Evolutionary conservation across 2,329 filamentous ascomycete genomes (phyloP), one percentile per base, ranked within the genome.

Genomic region (Fusarium torulosum): DNA sequence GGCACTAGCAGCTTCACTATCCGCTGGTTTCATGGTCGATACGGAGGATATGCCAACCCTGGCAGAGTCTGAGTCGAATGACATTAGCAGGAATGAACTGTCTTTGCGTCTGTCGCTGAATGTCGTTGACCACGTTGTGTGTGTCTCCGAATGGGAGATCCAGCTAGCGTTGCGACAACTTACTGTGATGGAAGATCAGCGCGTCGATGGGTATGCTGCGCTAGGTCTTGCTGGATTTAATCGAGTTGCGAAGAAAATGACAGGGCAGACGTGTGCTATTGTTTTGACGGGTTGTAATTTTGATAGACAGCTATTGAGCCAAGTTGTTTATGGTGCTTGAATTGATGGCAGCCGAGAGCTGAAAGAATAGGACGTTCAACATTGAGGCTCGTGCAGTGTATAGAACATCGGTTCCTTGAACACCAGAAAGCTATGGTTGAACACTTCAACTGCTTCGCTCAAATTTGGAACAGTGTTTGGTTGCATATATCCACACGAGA

Each of bases 121-220:
- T 4, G 50, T 41, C 1, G 46, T 56, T 6, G 23, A 56, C n/a
- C 37, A 53, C 33, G 46, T 56, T 17, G 20, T 56, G 2, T 56
- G 53, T 35, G 53, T 37, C 7, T 37, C 35, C 0, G 53, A 56
- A 7, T n/a, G 13, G 6, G 53, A 56, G 29, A 56, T 56, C 3
- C 6, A 33, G 33, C 9, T 17, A 6, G 53, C 53, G 10, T 35
- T 56, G 11, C 52, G 47, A 21, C 46, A 53, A 15, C 46, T 56
- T 19, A 37, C 51, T 19, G 5, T 53, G 8, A 20, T 21, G 37
- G 53, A 56, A n/a, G 41, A 17, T 4, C 21, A 53, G 5, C 20
- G 15, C 15, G 53, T 56, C 9, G 53, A 56, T 27, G 53, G 37
- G 4, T 42, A 40, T 42, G 51, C 53, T 19, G 53, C 53, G 2